phyloP scores from a whole-genome alignment of 2,329 filamentous ascomycete genomes.

The Delphinella strobiligena region DNA sequence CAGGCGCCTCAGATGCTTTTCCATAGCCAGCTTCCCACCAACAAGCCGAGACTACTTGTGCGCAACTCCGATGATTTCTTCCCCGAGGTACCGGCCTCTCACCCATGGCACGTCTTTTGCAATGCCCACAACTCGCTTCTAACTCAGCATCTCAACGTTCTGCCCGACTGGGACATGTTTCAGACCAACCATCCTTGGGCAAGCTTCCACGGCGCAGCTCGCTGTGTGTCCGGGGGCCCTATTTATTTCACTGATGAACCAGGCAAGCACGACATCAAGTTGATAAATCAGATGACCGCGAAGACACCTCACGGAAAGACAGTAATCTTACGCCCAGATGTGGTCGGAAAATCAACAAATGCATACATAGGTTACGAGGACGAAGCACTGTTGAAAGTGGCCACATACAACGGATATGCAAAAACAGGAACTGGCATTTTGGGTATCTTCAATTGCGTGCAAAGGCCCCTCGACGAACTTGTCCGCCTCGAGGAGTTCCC shows the following conservation, averaged over 20 bases:
- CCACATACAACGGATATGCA: conserved; percentile 59
- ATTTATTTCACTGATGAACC: conserved; percentile 91
- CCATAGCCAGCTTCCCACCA: conserved; percentile 67
- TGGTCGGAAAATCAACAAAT: conserved; percentile 58
- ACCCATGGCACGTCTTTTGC: conserved; percentile 90
- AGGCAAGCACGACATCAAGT: conserved; percentile 60
- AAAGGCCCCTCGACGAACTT: conserved; percentile 52
- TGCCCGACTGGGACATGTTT: conserved; percentile 78
- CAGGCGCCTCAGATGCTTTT: conserved; percentile 79
- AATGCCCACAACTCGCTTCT: conserved; percentile 84
- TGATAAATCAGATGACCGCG: conserved; percentile 75
- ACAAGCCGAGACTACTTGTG: conserved; percentile 59
- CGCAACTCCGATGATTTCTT: conserved; percentile 92
- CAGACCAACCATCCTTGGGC: conserved; percentile 59
- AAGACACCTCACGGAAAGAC: conserved; percentile 63
- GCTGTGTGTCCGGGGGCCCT: conserved; percentile 81
- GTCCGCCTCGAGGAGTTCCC: conserved; percentile 62
- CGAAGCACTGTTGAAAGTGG: conserved; percentile 60
- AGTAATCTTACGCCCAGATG: conserved; percentile 67
- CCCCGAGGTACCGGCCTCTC: conserved; percentile 64
- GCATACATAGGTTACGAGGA: conserved; percentile 69
- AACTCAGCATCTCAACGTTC: conserved; percentile 69
- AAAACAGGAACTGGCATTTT: conserved; percentile 64
- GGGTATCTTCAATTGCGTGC: conserved; percentile 72
- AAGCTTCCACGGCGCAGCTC: conserved; percentile 76